Evolutionary conservation across 2,329 filamentous ascomycete species (phyloP), one percentile per base, ranked within the genome.

Genomic region (Penicillium sp.): DNA sequence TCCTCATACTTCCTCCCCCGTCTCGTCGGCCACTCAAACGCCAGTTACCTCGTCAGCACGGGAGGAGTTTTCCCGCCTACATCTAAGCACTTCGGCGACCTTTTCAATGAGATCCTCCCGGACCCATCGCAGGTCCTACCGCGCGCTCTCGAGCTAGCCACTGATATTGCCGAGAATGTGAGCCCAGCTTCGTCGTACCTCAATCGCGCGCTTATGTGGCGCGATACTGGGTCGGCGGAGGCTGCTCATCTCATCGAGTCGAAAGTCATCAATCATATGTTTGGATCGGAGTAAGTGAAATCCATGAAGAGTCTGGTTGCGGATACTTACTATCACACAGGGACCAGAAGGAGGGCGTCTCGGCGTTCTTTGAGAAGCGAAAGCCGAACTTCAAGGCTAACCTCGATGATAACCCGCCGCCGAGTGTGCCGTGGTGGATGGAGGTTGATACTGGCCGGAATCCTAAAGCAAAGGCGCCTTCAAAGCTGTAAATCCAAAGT

Each of bases 171-270:
- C 1, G 75, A 76, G 64, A 89, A 90, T 65, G 87, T 86, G 27
- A 89, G 86, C 64, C 75, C 76, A 1, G 83, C 91, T 29, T 83
- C 85, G 29, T 84, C 83, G 9, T 81, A 83, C 62, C 68, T 91
- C 55, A 91, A 90, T 83, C 83, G 84, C 68, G 89, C 91, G 66
- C 73, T 93, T 77, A 86, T 92, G 78, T 90, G 82, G 68, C 68
- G 75, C 9, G 73, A 74, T 2, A 70, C 75, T 3, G 78, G 75
- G 19, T 84, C 81, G 23, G 83, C 88, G 0, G 89, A 93, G 75
- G 87, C 81, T 49, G 84, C 88, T 54, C 88, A 91, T 77, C 72
- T 91, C 62, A 75, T 92, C 31, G 89, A 93, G 60, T 78, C 75
- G 7, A 66, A 63, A 21, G 54, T 78, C 33, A 73, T 78, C n/a